These are phyloP conservation scores for Capronia epimyces DNA, from an alignment of 2,329 filamentous ascomycete species.

Conservation along the genomic window DNA sequence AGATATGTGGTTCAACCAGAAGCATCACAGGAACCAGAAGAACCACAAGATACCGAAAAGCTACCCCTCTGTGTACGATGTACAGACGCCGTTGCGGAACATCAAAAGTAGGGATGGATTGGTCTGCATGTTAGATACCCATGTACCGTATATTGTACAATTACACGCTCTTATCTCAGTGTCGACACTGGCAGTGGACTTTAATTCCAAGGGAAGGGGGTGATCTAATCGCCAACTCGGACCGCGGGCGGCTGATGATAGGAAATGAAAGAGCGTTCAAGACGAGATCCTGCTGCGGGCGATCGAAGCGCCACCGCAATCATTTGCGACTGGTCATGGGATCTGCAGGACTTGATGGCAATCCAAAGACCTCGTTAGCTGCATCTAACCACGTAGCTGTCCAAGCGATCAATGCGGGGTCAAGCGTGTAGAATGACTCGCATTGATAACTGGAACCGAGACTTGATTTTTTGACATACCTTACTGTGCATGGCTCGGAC, in stretches of 20 bases:
- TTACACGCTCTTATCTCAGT: neutral
- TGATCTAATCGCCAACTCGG: too few species aligned
- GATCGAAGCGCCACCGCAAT: slow-evolving; percentile 10
- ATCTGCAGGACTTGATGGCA: neutral
- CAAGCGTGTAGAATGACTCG: neutral
- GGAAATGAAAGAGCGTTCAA: neutral
- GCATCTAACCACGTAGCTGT: neutral
- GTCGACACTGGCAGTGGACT: neutral
- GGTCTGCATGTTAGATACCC: slow-evolving; percentile 5
- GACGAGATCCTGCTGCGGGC: neutral
- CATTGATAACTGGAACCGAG: neutral
- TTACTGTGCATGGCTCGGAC: neutral
- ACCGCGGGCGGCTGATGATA: neutral
- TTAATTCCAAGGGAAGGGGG: too few species aligned
- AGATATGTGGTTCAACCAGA: slow-evolving; percentile 53
- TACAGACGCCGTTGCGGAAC: slow-evolving; percentile 20
- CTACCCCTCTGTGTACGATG: slow-evolving; percentile 21
- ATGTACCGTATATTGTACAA: slow-evolving; percentile 13
- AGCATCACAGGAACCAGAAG: neutral
- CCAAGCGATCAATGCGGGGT: neutral
- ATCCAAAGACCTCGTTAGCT: neutral
- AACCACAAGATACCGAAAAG: neutral
- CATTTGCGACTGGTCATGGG: neutral
- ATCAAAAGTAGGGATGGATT: slow-evolving; percentile 4
- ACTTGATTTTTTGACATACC: neutral